Evolutionary conservation across 2,329 filamentous ascomycete genomes (phyloP), one percentile per base, ranked within the genome.

Genomic region (Nannizzia gypsea): DNA sequence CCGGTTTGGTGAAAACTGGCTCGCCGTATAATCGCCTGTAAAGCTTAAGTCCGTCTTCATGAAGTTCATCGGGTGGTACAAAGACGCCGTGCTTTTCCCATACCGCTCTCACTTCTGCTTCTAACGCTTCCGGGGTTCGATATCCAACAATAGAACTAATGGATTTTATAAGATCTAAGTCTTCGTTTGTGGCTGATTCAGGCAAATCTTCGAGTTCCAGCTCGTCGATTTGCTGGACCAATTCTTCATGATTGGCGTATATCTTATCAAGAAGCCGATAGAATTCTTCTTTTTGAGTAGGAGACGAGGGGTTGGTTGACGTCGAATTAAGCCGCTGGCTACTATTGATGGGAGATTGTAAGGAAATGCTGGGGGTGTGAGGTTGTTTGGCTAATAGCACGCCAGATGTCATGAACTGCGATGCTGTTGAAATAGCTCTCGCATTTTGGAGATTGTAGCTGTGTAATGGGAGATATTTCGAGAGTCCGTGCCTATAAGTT

Each of bases 1-100:
- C 54, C 34, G 20, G 34, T 24, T 56, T 56, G 4, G 54, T 56
- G 20, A 56, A 40, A 40, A 58, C 70, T 1, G 90, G 89, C 36
- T 85, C 78, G 1, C 91, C 92, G 70, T 93, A 96, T 15, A 95
- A 75, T 64, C 90, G 80, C 68, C 87, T 84, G 72, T 95, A 96
- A 0, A 95, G 75, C 55, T 76, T 77, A 67, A 87, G 85, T 71
- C 96, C 90, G 58, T 87, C 81, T 0, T 80, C 78, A 36, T 78
- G 84, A 57, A 96, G 72, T 66, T 89, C 83, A 36, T 81, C 84
- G 34, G 83, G 81, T 0, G 91, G 91, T 24, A 96, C 73, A 0
- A 81, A 85, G 67, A 93, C 85, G 63, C 90, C 86, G 71, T 90
- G 95, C 6, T 83, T 79, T 64, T 89, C 85, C 66, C 87, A 83